Base-by-base conservation (phyloP, 257 asterid genomes). In the Ilex aquifolium region DNA sequence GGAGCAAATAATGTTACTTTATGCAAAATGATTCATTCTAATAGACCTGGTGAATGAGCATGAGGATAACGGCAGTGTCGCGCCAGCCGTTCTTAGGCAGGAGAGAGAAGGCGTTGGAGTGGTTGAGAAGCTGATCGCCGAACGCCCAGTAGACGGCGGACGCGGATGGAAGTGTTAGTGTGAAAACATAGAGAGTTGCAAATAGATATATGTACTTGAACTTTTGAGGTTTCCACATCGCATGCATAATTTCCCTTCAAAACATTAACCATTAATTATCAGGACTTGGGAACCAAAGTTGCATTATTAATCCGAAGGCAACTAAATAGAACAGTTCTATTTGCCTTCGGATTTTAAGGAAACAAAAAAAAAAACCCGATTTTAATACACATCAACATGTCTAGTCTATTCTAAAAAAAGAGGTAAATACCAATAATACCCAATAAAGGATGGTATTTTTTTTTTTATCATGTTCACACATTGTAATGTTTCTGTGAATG, bases 201-300 rank as follows among this genome's bases (percentile, higher is more conserved):
- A 75, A 7, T 63, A 91, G 73, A 80, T 91, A 91, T 9, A 91
- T 88, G 89, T 80, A 85, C 79, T 91, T 91, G 86, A 91, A 91
- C 69, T 88, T 91, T n/a, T 80, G 98, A 0, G 98, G 98, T 39
- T 88, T 91, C 98, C 97, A 90, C 95, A 90, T 90, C 2, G 97
- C 97, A 66, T 90, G 97, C 97, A 90, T 90, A 31, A 90, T 90
- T 74, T 90, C 97, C 78, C 97, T 90, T 65, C 52, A 39, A 27
- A 60, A n/a, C 13, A 55, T 64, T 32, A 40, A 13, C 29, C 51
- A 44, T 1, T 36, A 32, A 1, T 60, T 27, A 29, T 30, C 21
- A 69, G 52, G 52, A 30, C 16, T 39, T 31, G 12, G 59, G 11
- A 39, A 46, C 10, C 4, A 46, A 14, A 10, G 13, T 46, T 46